Evolutionary conservation across 768 basidiomycete species (phyloP).

Genomic region (Lepiota brunneoincarnata): DNA sequence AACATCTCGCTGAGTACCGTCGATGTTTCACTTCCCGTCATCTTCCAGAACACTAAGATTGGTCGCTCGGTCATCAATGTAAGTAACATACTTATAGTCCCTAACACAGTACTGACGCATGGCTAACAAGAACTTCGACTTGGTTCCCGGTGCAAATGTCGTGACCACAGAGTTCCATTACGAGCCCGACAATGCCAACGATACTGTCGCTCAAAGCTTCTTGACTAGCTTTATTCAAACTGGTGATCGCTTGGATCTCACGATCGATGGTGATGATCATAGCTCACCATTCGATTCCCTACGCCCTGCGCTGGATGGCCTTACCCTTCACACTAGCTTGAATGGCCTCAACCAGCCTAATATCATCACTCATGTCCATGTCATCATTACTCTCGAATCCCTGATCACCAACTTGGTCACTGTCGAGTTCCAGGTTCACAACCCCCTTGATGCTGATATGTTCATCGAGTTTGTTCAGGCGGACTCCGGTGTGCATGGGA

Average conservation of each 20-base stretch:
- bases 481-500: constrained; percentile 48
- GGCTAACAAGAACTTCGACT: constrained; percentile 43
- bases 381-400: constrained; percentile 48
- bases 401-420: constrained; percentile 48
- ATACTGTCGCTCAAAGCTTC: constrained; percentile 64
- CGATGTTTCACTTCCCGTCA: constrained; percentile 54
- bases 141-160: constrained; percentile 55
- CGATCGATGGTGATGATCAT: constrained; percentile 54
- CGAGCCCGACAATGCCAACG: constrained; percentile 58
- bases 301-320: constrained; percentile 48
- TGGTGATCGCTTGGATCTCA: constrained; percentile 41
- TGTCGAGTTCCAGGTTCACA: constrained; percentile 54
- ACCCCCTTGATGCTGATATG: constrained; percentile 58
- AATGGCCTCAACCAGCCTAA: constrained; percentile 49
- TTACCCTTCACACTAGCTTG: constrained; percentile 48
- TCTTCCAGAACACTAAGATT: constrained; percentile 52
- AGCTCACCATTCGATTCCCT: constrained; percentile 66
- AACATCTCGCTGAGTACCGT: constrained; percentile 62
- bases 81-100: constrained; percentile 18
- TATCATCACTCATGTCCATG: constrained; percentile 56
- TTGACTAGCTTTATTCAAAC: constrained; percentile 58
- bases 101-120: not conserved
- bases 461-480: constrained; percentile 56
- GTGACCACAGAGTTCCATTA: constrained; percentile 66
- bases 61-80: constrained; percentile 61